A percentile compares a stretch with the other conserved stretches of the same genome.
Evolutionary conservation across 192 early-diverging fungal species (phyloP).

Genomic region (Backusella circina): DNA sequence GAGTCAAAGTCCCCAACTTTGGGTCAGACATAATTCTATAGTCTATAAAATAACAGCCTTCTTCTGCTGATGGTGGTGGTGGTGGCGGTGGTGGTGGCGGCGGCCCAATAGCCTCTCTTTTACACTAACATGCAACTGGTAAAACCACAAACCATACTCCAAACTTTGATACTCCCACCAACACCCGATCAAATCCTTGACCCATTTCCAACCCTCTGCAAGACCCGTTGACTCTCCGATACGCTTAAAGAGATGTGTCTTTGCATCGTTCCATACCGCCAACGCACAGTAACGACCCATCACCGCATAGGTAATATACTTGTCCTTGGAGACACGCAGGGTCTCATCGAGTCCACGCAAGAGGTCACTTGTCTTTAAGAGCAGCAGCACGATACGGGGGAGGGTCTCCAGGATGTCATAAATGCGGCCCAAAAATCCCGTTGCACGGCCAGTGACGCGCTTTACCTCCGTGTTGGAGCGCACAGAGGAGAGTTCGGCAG

Average conservation of each 20-base stretch:
- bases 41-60: too few species aligned
- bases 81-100: background rate
- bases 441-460: conserved; percentile 50
- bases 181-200: conserved; percentile 9
- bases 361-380: conserved; percentile 92
- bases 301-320: conserved; percentile 25
- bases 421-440: conserved; percentile 64
- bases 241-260: background rate
- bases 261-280: conserved; percentile 31
- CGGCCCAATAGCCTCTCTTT: background rate
- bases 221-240: background rate
- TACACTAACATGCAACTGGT: background rate
- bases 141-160: conserved; percentile 7
- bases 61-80: too few species aligned
- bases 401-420: conserved; percentile 79
- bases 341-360: conserved; percentile 67
- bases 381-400: conserved; percentile 75
- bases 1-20: too few species aligned
- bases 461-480: conserved; percentile 48
- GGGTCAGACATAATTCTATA: too few species aligned
- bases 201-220: background rate
- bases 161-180: conserved; percentile 28
- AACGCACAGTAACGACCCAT: conserved; percentile 32
- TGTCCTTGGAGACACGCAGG: conserved; percentile 16
- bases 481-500: conserved; percentile 30